Conservation (phyloP, 2,329 filamentous ascomycete genomes). For the Mariannaea elegans region DNA sequence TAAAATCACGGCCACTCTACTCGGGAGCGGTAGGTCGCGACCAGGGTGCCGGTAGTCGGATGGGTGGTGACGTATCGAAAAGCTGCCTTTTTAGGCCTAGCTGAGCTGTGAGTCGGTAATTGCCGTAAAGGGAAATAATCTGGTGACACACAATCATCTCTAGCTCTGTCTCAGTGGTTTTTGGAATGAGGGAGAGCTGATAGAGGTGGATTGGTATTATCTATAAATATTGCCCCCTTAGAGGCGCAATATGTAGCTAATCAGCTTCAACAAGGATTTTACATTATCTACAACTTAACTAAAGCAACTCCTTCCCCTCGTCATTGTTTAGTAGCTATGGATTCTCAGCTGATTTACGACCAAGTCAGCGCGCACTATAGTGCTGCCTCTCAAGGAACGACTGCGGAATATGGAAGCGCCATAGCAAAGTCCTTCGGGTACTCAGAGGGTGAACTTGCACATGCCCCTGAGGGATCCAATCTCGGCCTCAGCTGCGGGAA, state of each 20-base stretch:
- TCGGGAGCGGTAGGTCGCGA: no score
- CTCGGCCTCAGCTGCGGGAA: slow-evolving; percentile 65
- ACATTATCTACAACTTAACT: neutral
- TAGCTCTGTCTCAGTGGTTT: neutral
- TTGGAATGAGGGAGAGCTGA: neutral
- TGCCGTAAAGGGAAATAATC: slow-evolving; percentile 10
- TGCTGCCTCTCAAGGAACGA: slow-evolving; percentile 39
- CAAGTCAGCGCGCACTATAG: slow-evolving; percentile 49
- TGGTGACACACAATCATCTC: slow-evolving; percentile 33
- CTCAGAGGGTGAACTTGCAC: slow-evolving; percentile 54
- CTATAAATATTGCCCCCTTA: neutral
- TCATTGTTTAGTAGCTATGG: slow-evolving; percentile 30
- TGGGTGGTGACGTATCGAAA: slow-evolving; percentile 18
- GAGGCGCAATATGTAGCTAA: neutral
- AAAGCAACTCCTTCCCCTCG: neutral
- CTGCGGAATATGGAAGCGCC: slow-evolving; percentile 46
- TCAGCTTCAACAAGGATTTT: neutral
- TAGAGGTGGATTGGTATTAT: neutral
- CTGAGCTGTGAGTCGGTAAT: neutral
- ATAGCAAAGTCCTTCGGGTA: slow-evolving; percentile 65
- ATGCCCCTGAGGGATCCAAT: slow-evolving; percentile 57
- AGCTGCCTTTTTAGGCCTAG: slow-evolving; percentile 21
- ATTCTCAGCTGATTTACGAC: slow-evolving; percentile 45
- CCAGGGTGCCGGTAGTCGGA: neutral
- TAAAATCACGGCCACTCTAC: no score